A percentile compares a stretch with the other conserved stretches of the same genome.
Conservation (phyloP, 2,329 filamentous ascomycete species). For the Trichoderma aggressivum region DNA sequence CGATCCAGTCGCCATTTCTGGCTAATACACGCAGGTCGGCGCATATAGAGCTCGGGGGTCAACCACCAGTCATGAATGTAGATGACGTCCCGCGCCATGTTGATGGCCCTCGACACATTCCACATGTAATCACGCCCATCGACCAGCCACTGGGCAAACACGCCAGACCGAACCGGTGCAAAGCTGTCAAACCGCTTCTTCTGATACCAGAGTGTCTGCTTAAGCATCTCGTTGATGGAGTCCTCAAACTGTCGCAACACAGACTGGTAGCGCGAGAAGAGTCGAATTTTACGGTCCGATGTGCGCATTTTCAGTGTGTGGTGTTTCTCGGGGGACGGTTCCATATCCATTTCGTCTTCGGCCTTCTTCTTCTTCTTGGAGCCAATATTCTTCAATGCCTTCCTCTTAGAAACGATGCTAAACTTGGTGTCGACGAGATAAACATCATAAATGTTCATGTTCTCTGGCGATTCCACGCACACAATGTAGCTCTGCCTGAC, state of each 20-base stretch:
- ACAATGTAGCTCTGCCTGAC: slow-evolving; percentile 98
- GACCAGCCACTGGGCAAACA: slow-evolving; percentile 94
- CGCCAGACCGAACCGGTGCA: slow-evolving; percentile 79
- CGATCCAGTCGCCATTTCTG: slow-evolving; percentile 97
- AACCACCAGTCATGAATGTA: slow-evolving; percentile 99
- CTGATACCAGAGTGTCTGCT: slow-evolving; percentile 77
- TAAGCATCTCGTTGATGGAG: slow-evolving; percentile 82
- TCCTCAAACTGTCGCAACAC: slow-evolving; percentile 90
- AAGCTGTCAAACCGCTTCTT: slow-evolving; percentile 89
- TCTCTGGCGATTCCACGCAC: slow-evolving; percentile 96
- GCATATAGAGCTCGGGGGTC: slow-evolving; percentile 92
- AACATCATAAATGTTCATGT: slow-evolving; percentile 98
- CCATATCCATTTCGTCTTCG: slow-evolving; percentile 43
- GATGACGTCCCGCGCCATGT: slow-evolving; percentile 95
- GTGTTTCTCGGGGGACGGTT: slow-evolving; percentile 53
- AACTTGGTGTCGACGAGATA: slow-evolving; percentile 94
- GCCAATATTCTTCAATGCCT: slow-evolving; percentile 49
- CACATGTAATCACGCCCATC: slow-evolving; percentile 99
- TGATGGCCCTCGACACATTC: slow-evolving; percentile 95
- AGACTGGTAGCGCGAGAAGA: slow-evolving; percentile 86
- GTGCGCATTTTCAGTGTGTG: slow-evolving; percentile 88
- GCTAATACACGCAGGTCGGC: slow-evolving; percentile 88
- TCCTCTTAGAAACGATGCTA: slow-evolving; percentile 70
- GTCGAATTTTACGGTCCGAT: slow-evolving; percentile 84
- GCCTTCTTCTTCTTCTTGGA: slow-evolving; percentile 59